Evolutionary conservation across 1,139 yeast genomes (phyloP).

Genomic region (Yamadazyma sp.): DNA sequence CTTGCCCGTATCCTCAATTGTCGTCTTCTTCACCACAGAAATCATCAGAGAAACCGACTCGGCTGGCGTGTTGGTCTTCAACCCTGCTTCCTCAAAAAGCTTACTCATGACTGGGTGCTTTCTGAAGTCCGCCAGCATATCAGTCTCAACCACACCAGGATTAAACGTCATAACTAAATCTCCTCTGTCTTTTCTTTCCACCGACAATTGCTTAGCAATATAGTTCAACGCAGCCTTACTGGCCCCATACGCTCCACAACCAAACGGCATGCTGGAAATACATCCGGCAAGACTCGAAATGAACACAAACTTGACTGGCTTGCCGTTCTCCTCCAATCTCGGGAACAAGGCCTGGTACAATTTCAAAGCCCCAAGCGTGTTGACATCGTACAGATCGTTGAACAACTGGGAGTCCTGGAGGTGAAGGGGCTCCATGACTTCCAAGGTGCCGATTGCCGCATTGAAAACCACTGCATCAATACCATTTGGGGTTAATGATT

Average conservation of each 20-base stretch:
- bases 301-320: slow-evolving; percentile 22
- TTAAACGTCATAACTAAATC: slow-evolving; percentile 54
- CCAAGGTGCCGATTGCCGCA: slow-evolving; percentile 1
- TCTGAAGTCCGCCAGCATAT: slow-evolving; percentile 4
- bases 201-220: slow-evolving; percentile 3
- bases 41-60: not conserved
- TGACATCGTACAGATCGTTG: no score
- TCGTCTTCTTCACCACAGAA: not conserved
- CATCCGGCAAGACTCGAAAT: slow-evolving; percentile 27
- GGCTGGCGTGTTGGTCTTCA: no score
- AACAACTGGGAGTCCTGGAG: slow-evolving; percentile 21
- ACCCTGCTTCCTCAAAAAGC: no score
- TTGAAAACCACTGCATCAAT: slow-evolving; percentile 8
- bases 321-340: slow-evolving; percentile 14
- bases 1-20: not conserved
- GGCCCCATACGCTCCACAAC: slow-evolving; percentile 3
- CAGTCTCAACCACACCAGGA: slow-evolving; percentile 9
- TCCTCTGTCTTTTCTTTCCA: slow-evolving; percentile 25
- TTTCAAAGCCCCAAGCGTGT: slow-evolving; percentile 19
- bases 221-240: slow-evolving; percentile 5
- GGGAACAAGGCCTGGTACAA: slow-evolving; percentile 26
- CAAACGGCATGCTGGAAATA: slow-evolving; percentile 9
- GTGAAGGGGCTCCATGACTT: not conserved
- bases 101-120: no score
- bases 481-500: slow-evolving; percentile 4